Evolutionary conservation across 2,329 filamentous ascomycete species (phyloP).

Genomic region (Neocucurbitaria cava): DNA sequence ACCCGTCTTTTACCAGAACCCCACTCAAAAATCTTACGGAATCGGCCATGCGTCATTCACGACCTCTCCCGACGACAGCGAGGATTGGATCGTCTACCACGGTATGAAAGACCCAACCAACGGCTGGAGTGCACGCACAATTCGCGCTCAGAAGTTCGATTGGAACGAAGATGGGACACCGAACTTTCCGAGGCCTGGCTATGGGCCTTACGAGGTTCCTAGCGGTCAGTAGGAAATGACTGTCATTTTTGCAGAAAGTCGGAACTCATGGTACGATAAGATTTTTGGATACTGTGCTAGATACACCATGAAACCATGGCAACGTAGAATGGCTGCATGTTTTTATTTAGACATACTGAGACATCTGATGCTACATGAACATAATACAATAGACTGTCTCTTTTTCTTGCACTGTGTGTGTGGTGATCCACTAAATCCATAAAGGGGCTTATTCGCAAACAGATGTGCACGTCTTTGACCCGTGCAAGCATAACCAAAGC

Average conservation of each 20-base stretch:
- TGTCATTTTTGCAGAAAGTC: too few relatives aligned
- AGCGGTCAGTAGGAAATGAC: slow-evolving; percentile 29
- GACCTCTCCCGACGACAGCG: slow-evolving; percentile 55
- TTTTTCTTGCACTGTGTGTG: too few relatives aligned
- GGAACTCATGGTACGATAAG: background rate
- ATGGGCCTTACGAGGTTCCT: slow-evolving; percentile 54
- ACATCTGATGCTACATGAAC: too few relatives aligned
- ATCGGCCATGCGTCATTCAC: slow-evolving; percentile 61
- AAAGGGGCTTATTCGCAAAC: too few relatives aligned
- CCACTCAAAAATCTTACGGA: slow-evolving; percentile 53
- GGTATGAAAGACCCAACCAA: slow-evolving; percentile 58
- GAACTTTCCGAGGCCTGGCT: slow-evolving; percentile 57
- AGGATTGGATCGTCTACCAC: slow-evolving; percentile 63
- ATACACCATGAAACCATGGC: background rate
- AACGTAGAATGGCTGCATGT: background rate
- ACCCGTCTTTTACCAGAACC: slow-evolving; percentile 59
- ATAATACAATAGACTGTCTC: too few relatives aligned
- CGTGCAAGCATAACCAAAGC: too few relatives aligned
- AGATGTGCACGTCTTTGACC: too few relatives aligned
- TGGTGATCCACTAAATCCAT: too few relatives aligned
- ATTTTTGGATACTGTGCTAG: background rate
- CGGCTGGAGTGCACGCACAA: slow-evolving; percentile 57
- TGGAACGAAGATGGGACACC: slow-evolving; percentile 59
- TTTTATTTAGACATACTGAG: too few relatives aligned
- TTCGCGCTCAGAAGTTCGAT: slow-evolving; percentile 57